Base-by-base conservation (phyloP, 2,329 filamentous ascomycete genomes). In the Ophiostoma sp. region DNA sequence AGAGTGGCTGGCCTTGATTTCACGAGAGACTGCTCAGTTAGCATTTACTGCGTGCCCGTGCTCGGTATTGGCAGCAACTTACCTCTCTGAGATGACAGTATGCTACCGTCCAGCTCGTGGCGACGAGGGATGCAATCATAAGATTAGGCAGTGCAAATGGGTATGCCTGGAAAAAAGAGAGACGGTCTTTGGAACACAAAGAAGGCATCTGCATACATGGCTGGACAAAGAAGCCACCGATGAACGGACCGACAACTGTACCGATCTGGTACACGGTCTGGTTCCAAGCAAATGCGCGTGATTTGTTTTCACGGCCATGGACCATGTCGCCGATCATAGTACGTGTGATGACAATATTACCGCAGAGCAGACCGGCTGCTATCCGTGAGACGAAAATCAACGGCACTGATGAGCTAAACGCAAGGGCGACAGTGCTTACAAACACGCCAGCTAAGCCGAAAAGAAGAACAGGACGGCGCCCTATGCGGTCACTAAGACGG, bases 271-370 rank as follows among this genome's bases (percentile, higher is more conserved):
- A 62, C 27, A 62, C 58, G 2, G 58, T 62, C 14, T 62, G 58
- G 36, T 62, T 62, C 58, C 58, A 62, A 16, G 58, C 58, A 40
- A 62, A 62, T 16, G 58, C 58, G 11, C 36, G 58, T 7, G 58
- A 62, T 41, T 62, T 62, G 9, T 62, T 62, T 12, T 38, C 36
- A 7, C 38, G 58, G 4, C 58, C 58, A 41, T 62, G 58, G 36
- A 62, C 58, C 58, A 62, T 62, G 14, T 62, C 58, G 14, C 58
- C 58, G 5, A 62, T 62, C 58, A 62, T 62, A 16, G 58, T 62
- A 7, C 58, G 58, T 5, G 58, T 62, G 58, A 62, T 62, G 16
- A 62, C 58, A 9, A 62, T 41, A n/a, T 62, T 62, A 1, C 58
- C 58, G 38, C 58, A 38, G 9, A 62, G 14, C 11, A 27, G 8